Conservation (phyloP, 2,329 filamentous ascomycete species). For the Verticillium nubilum region DNA sequence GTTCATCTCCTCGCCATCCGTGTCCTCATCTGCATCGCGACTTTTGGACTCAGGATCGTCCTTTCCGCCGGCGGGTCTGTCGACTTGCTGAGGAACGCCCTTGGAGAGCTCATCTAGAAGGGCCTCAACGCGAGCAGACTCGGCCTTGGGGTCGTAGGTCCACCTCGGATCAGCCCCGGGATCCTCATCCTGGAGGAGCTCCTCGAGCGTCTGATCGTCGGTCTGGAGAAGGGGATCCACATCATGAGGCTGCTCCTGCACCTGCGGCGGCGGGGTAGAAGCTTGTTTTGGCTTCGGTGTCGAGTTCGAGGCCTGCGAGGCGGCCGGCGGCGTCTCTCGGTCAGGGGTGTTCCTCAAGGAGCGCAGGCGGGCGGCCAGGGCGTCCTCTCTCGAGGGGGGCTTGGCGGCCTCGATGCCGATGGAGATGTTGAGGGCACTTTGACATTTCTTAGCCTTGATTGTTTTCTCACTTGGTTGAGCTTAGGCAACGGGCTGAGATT, state of each 20-base stretch:
- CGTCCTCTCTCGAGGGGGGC: conserved; percentile 42
- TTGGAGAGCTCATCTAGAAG: conserved; percentile 30
- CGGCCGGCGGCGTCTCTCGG: conserved; percentile 3
- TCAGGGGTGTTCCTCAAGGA: conserved; percentile 38
- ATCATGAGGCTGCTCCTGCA: neutral
- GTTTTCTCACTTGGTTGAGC: neutral
- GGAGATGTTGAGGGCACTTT: conserved; percentile 17
- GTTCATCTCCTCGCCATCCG: conserved; percentile 45
- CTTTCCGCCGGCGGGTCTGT: neutral
- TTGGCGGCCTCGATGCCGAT: conserved; percentile 35
- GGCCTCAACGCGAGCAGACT: conserved; percentile 22
- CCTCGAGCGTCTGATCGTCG: conserved; percentile 47
- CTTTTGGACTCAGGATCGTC: neutral
- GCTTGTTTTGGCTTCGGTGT: neutral
- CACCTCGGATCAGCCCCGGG: conserved; percentile 14
- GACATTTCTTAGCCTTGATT: conserved; percentile 5
- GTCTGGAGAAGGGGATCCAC: conserved; percentile 35
- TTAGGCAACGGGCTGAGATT: conserved; percentile 12
- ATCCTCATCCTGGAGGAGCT: conserved; percentile 40
- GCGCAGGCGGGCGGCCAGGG: conserved; percentile 45
- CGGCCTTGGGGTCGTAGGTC: conserved; percentile 20
- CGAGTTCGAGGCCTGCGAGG: conserved; percentile 13
- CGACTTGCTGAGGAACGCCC: conserved; percentile 18
- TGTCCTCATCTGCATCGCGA: conserved; percentile 32
- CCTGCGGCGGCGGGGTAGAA: neutral